Evolutionary conservation across 106 monocot genomes (phyloP).

Genomic region (Dioscorea zingiberensis): DNA sequence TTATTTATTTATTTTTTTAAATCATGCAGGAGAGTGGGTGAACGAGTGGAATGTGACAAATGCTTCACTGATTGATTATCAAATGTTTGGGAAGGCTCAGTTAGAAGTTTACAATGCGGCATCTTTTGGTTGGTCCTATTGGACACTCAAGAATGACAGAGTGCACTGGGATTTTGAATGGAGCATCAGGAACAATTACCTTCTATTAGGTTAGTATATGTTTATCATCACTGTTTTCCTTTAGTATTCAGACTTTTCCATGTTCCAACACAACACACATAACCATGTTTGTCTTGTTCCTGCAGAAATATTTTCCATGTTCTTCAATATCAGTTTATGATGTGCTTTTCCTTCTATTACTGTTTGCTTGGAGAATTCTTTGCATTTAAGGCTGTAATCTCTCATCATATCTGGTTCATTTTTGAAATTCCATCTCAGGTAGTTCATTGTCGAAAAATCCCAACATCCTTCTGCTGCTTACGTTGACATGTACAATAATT

Average conservation of each 20-base stretch:
- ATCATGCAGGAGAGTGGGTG: slow-evolving; percentile 76
- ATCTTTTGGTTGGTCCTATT: slow-evolving; percentile 82
- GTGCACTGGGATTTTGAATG: slow-evolving; percentile 79
- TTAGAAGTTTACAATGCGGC: slow-evolving; percentile 52
- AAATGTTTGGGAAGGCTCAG: slow-evolving; percentile 73
- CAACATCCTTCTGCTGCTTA: slow-evolving; percentile 10
- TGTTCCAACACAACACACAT: not conserved
- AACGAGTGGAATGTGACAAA: slow-evolving; percentile 66
- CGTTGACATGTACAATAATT: slow-evolving; percentile 5
- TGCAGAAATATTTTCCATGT: too few relatives aligned
- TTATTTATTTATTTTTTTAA: too few relatives aligned
- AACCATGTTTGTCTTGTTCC: not conserved
- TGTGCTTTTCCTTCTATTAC: too few relatives aligned
- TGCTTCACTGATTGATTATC: slow-evolving; percentile 56
- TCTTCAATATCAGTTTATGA: too few relatives aligned
- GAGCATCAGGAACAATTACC: slow-evolving; percentile 61
- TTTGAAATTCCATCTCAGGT: slow-evolving; percentile 16
- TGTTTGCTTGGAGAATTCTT: too few relatives aligned
- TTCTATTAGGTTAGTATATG: slow-evolving; percentile 31
- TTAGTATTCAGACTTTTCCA: not conserved
- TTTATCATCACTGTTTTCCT: not conserved
- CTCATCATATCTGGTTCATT: too few relatives aligned
- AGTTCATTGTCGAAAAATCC: slow-evolving; percentile 20
- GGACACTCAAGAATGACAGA: slow-evolving; percentile 60
- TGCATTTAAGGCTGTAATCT: too few relatives aligned